Conservation (phyloP, 1,284 basidiomycete genomes). For the Pascua sp. region DNA sequence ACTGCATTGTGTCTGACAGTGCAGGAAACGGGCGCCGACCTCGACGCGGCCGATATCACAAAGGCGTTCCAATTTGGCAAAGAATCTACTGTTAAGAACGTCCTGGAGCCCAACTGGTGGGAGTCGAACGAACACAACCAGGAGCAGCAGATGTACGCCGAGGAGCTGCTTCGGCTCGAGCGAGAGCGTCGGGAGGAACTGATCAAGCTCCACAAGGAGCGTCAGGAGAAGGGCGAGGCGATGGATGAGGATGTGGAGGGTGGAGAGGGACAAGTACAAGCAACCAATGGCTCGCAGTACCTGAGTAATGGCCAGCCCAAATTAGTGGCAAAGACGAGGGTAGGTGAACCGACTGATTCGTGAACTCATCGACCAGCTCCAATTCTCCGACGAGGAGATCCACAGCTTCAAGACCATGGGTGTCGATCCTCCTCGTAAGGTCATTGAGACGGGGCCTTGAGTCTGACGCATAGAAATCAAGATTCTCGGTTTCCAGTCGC, state of each 20-base stretch:
- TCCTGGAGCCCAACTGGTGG: conserved; percentile 46
- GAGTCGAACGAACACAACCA: conserved; percentile 25
- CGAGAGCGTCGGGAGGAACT: conserved; percentile 45
- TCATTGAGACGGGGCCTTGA: neutral
- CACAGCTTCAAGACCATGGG: conserved; percentile 73
- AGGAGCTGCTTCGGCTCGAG: conserved; percentile 28
- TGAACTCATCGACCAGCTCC: conserved; percentile 56
- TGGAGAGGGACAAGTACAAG: neutral
- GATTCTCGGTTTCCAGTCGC: conserved; percentile 86
- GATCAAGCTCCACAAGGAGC: conserved; percentile 23
- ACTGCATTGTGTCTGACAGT: neutral
- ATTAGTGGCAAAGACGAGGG: conserved; percentile 43
- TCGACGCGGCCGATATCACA: conserved; percentile 40
- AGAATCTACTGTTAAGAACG: conserved; percentile 36
- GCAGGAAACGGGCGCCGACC: conserved; percentile 45
- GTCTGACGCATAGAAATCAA: conserved; percentile 56
- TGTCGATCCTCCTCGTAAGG: conserved; percentile 63
- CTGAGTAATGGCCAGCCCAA: conserved; percentile 8
- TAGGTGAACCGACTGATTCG: conserved; percentile 33
- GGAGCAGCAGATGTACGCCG: conserved; percentile 26
- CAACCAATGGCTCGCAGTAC: neutral
- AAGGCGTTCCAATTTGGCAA: conserved; percentile 46
- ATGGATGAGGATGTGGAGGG: conserved; percentile 1
- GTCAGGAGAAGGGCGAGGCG: neutral
- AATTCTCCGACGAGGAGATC: conserved; percentile 81